These are phyloP conservation scores for Aspergillus nanangensis DNA, from an alignment of 495 filamentous ascomycete genomes.

Conservation along the genomic window DNA sequence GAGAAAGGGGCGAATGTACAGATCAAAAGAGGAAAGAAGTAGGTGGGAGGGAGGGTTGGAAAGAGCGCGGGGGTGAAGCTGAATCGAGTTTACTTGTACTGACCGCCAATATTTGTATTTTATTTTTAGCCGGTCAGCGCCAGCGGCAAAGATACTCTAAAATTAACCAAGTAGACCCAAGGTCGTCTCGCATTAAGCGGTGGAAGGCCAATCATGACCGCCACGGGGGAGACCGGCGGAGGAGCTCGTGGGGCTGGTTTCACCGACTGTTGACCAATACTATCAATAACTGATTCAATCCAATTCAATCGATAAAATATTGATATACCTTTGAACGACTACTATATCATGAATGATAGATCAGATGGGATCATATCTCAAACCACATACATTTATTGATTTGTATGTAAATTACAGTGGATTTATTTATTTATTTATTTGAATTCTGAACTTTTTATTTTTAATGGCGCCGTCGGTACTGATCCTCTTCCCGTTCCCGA, in stretches of 20 bases:
- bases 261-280: slow-evolving; percentile 4
- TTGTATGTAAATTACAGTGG: too few species aligned
- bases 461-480: slow-evolving; percentile 28
- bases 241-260: slow-evolving; percentile 10
- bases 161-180: neutral
- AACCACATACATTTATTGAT: too few species aligned
- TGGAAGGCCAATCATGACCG: slow-evolving; percentile 2
- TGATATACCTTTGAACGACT: too few species aligned
- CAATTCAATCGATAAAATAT: too few species aligned
- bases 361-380: too few species aligned
- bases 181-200: neutral
- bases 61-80: slow-evolving; percentile 6
- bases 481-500: slow-evolving; percentile 23
- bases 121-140: neutral
- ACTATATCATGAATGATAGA: too few species aligned
- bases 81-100: neutral
- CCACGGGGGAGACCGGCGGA: neutral
- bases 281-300: neutral
- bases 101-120: neutral
- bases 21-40: slow-evolving; percentile 1
- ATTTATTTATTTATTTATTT: too few species aligned
- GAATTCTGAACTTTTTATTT: neutral
- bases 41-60: neutral
- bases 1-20: neutral
- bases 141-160: neutral